A percentile compares a stretch with the other conserved stretches of the same genome.
Evolutionary conservation across 202 grass and related monocot genomes (phyloP).

Genomic region (Schoenoplectus triqueter): DNA sequence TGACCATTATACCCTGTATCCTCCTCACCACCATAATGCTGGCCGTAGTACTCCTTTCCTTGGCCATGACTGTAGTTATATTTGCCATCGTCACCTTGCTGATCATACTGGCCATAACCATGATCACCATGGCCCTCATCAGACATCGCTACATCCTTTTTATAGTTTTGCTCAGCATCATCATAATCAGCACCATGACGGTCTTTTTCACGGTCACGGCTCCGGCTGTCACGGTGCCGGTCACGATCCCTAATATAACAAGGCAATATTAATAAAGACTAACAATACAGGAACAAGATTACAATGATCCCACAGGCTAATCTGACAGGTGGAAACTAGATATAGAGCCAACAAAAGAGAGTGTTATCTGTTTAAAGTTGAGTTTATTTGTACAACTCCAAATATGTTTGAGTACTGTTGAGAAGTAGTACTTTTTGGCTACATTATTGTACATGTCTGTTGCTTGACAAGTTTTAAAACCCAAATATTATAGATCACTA

Average conservation of each 20-base stretch:
- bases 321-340: conserved; percentile 1
- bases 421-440: not conserved
- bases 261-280: not conserved
- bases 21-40: conserved; percentile 43
- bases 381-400: conserved; percentile 8
- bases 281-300: conserved; percentile 18
- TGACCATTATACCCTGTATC: conserved; percentile 47
- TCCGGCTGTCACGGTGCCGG: conserved; percentile 36
- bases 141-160: conserved; percentile 49
- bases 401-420: conserved; percentile 19
- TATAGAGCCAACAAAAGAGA: not conserved
- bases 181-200: conserved; percentile 53
- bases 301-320: not conserved
- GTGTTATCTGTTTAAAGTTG: not conserved
- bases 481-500: not conserved
- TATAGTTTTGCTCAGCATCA: conserved; percentile 61
- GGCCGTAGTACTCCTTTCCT: conserved; percentile 51
- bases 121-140: conserved; percentile 50
- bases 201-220: conserved; percentile 34
- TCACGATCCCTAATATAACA: conserved; percentile 40
- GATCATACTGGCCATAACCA: conserved; percentile 56
- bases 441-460: not conserved
- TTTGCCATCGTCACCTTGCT: conserved; percentile 48
- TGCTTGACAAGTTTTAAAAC: conserved; percentile 15
- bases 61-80: conserved; percentile 52